Evolutionary conservation across 495 filamentous ascomycete species (phyloP).

Genomic region (Annulohypoxylon bovei): DNA sequence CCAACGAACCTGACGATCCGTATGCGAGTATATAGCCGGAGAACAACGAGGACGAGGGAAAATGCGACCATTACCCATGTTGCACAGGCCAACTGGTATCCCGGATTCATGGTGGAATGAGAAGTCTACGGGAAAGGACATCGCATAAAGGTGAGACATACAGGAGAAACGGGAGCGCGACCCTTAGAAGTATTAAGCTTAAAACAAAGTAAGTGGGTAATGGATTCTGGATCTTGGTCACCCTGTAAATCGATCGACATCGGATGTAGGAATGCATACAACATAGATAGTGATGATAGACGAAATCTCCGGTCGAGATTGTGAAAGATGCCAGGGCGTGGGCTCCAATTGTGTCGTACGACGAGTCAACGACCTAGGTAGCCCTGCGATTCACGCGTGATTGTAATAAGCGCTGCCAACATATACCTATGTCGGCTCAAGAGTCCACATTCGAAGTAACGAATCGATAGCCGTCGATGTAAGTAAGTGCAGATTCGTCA

Average conservation of each 20-base stretch:
- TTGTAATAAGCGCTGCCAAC: constrained; percentile 12
- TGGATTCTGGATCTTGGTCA: neutral
- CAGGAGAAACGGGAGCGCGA: neutral
- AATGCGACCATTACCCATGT: constrained; percentile 52
- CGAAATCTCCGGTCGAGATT: constrained; percentile 25
- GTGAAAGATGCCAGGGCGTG: constrained; percentile 23
- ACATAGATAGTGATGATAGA: constrained; percentile 12
- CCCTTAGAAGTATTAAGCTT: constrained; percentile 16
- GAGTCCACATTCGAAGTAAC: constrained; percentile 12
- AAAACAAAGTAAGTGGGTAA: neutral
- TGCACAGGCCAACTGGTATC: constrained; percentile 47
- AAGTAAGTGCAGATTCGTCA: constrained; percentile 7
- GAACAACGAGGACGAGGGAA: constrained; percentile 44
- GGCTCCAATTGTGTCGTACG: constrained; percentile 26
- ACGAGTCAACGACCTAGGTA: neutral
- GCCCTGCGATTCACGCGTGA: constrained; percentile 15
- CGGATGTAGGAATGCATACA: neutral
- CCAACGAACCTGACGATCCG: constrained; percentile 52
- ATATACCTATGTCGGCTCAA: neutral
- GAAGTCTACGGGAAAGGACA: constrained; percentile 8
- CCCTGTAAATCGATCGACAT: constrained; percentile 17
- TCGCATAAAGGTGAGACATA: constrained; percentile 22
- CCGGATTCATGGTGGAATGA: constrained; percentile 36
- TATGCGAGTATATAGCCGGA: constrained; percentile 52
- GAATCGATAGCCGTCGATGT: constrained; percentile 17